These are phyloP conservation scores for Cadophora sp. DNA, from an alignment of 2,329 filamentous ascomycete genomes.

Conservation along the genomic window DNA sequence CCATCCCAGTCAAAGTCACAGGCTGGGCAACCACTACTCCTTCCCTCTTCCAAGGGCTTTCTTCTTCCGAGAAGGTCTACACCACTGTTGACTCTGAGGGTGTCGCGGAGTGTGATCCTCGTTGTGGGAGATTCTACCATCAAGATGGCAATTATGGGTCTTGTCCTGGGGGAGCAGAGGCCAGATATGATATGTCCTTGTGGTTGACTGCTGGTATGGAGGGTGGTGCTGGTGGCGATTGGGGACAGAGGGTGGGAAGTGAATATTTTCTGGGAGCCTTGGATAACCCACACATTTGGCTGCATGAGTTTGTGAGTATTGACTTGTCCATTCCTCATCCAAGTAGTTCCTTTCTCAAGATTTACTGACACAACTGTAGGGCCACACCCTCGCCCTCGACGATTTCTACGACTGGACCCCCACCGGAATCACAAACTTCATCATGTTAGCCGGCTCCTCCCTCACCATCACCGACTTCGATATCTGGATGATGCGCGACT, in stretches of 20 bases:
- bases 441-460: constrained; percentile 54
- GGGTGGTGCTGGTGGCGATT: constrained; percentile 54
- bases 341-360: not conserved
- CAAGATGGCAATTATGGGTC: constrained; percentile 50
- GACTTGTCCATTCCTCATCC: constrained; percentile 46
- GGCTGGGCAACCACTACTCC: constrained; percentile 52
- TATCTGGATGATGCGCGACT: constrained; percentile 56
- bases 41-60: not conserved
- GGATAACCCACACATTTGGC: constrained; percentile 52
- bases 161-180: constrained; percentile 48
- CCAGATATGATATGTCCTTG: constrained; percentile 54
- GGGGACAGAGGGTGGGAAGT: constrained; percentile 53
- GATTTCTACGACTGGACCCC: constrained; percentile 53
- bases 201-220: constrained; percentile 55
- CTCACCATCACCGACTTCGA: constrained; percentile 54
- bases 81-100: constrained; percentile 46
- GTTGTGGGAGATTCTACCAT: constrained; percentile 54
- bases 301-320: constrained; percentile 49
- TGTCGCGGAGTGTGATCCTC: constrained; percentile 50
- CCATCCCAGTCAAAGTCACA: constrained; percentile 50
- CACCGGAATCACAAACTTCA: constrained; percentile 49
- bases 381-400: constrained; percentile 10
- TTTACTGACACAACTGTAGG: not conserved
- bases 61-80: not conserved
- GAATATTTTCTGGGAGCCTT: constrained; percentile 52